These are phyloP conservation scores for Lagenidium giganteum DNA, from an alignment of 352 stramenopile species.

Conservation along the genomic window DNA sequence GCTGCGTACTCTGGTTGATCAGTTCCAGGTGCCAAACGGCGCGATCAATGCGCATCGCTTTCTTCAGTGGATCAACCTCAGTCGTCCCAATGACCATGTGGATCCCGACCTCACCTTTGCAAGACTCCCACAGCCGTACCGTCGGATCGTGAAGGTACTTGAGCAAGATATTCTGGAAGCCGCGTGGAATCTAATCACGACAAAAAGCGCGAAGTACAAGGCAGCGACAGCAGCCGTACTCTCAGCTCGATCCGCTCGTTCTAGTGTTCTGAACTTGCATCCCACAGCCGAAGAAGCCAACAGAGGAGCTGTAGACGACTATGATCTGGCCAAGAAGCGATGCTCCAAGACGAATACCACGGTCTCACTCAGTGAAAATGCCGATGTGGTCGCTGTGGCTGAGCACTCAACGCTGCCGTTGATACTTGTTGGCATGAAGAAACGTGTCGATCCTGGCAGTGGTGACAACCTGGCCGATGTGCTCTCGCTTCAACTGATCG, in stretches of 20 bases:
- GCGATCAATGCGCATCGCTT: slow-evolving; percentile 31
- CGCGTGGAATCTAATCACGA: slow-evolving; percentile 41
- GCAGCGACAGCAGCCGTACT: slow-evolving; percentile 17
- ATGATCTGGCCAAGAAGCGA: slow-evolving; percentile 32
- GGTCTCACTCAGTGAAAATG: background rate
- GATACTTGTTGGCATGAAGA: background rate
- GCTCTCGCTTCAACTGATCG: background rate
- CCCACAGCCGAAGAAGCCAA: background rate
- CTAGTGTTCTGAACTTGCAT: slow-evolving; percentile 6
- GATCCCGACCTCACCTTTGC: slow-evolving; percentile 58
- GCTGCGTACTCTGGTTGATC: slow-evolving; percentile 18
- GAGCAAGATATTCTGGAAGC: slow-evolving; percentile 54
- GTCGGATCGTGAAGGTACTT: slow-evolving; percentile 57
- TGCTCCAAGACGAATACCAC: slow-evolving; percentile 17
- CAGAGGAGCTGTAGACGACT: slow-evolving; percentile 28
- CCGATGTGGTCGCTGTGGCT: background rate
- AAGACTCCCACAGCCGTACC: slow-evolving; percentile 63
- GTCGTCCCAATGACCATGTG: slow-evolving; percentile 40
- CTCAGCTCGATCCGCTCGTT: slow-evolving; percentile 15
- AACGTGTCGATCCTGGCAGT: background rate
- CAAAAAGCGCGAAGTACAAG: slow-evolving; percentile 35
- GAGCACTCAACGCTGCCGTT: background rate
- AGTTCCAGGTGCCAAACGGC: slow-evolving; percentile 44
- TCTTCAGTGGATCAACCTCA: slow-evolving; percentile 51
- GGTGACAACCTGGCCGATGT: background rate